phyloP scores from a whole-genome alignment of 1,139 yeast genomes.

The Pichia sp. region DNA sequence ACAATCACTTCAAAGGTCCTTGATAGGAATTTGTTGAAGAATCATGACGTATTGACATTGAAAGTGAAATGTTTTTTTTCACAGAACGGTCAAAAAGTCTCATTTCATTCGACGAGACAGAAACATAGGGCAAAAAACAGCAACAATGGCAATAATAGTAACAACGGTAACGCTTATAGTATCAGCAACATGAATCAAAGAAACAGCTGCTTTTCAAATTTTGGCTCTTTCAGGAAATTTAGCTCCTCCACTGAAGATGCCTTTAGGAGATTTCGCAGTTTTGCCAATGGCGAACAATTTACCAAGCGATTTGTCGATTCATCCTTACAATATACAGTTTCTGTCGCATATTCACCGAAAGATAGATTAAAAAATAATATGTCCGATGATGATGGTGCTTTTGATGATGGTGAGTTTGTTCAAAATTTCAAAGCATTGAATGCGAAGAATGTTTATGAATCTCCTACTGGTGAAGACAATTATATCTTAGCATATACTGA shows the following conservation, averaged over 20 bases:
- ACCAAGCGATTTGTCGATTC: conserved; percentile 29
- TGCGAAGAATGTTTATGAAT: conserved; percentile 29
- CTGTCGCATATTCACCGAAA: conserved; percentile 73
- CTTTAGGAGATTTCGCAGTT: conserved; percentile 25
- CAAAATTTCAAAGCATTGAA: conserved; percentile 23
- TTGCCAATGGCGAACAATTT: conserved; percentile 28
- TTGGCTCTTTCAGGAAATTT: conserved; percentile 14
- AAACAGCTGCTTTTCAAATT: conserved; percentile 3
- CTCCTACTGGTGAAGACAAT: conserved; percentile 87
- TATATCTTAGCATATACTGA: conserved; percentile 50
- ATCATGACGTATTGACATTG: background rate
- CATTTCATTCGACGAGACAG: conserved; percentile 15
- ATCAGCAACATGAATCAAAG: conserved; percentile 1
- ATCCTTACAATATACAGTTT: conserved; percentile 45
- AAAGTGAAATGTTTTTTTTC: conserved; percentile 10
- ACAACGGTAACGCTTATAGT: background rate
- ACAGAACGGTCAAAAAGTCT: conserved; percentile 8
- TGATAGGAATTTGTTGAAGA: background rate
- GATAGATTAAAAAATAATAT: conserved; percentile 38
- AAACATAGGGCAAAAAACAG: conserved; percentile 12
- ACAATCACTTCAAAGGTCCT: background rate
- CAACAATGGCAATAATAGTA: conserved; percentile 2
- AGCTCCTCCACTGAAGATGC: conserved; percentile 23
- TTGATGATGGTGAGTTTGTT: conserved; percentile 27
- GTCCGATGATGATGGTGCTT: conserved; percentile 22